These are phyloP conservation scores for Talaromyces ruber DNA, from an alignment of 495 filamentous ascomycete species.

Conservation along the genomic window DNA sequence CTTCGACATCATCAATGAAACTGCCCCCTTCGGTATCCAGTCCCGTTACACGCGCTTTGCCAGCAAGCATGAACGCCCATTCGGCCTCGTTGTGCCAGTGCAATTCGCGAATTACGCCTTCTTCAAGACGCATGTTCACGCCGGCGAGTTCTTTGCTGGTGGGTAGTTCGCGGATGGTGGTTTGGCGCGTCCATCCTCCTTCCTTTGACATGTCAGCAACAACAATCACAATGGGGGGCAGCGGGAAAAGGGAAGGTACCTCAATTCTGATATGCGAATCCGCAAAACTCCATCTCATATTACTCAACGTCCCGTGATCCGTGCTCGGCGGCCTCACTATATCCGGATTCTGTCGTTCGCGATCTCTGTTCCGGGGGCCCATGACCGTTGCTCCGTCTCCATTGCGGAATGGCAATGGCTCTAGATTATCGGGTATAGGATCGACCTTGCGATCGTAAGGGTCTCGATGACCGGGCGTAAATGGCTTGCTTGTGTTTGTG, in stretches of 20 bases:
- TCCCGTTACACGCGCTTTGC: conserved; percentile 51
- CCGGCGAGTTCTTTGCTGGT: conserved; percentile 53
- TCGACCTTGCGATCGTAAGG: conserved; percentile 47
- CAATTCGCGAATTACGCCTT: conserved; percentile 61
- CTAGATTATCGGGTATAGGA: conserved; percentile 43
- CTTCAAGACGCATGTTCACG: conserved; percentile 60
- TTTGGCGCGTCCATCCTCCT: conserved; percentile 61
- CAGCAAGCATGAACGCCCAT: conserved; percentile 59
- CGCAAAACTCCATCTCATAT: conserved; percentile 61
- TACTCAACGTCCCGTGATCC: conserved; percentile 52
- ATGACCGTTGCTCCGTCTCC: conserved; percentile 52
- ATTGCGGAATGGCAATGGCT: conserved; percentile 59
- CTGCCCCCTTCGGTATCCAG: conserved; percentile 60
- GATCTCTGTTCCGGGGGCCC: conserved; percentile 56
- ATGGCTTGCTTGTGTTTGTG: conserved; percentile 14
- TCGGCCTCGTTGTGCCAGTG: conserved; percentile 70
- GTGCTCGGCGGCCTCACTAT: conserved; percentile 56
- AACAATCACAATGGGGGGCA: too few species aligned
- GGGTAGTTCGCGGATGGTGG: conserved; percentile 51
- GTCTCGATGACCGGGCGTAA: conserved; percentile 30
- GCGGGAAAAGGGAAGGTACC: conserved; percentile 21
- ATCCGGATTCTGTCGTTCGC: conserved; percentile 56
- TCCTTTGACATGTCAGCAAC: conserved; percentile 38
- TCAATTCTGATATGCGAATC: conserved; percentile 60
- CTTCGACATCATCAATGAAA: conserved; percentile 61